Evolutionary conservation across 768 basidiomycete species (phyloP).

Genomic region (Tubosaeta sp.): DNA sequence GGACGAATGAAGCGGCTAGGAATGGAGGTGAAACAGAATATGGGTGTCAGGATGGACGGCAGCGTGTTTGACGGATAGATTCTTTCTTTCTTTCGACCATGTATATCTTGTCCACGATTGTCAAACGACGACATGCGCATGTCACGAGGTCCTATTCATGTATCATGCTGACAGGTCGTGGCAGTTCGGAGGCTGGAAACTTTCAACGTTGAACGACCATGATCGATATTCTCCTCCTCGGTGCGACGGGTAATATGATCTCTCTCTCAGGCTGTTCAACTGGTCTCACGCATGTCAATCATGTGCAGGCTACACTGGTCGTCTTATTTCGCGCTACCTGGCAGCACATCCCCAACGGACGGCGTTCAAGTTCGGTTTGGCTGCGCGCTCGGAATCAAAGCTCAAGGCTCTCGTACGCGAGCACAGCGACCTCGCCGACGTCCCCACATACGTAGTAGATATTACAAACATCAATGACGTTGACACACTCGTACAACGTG

Average conservation of each 20-base stretch:
- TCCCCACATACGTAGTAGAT: conserved; percentile 53
- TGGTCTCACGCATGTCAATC: conserved; percentile 7
- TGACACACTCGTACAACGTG: conserved; percentile 50
- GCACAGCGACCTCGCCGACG: conserved; percentile 37
- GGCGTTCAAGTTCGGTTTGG: conserved; percentile 63
- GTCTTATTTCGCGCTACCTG: conserved; percentile 66
- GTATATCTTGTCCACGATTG: neutral
- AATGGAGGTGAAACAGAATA: conserved; percentile 79
- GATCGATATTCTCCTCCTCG: conserved; percentile 63
- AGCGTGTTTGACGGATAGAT: conserved; percentile 47
- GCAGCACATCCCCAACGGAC: conserved; percentile 53
- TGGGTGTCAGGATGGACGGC: conserved; percentile 87
- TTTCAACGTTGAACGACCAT: conserved; percentile 23
- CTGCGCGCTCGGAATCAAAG: conserved; percentile 63
- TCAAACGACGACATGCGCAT: conserved; percentile 5
- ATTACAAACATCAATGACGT: conserved; percentile 51
- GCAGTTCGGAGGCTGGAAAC: neutral
- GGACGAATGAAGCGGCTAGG: conserved; percentile 84
- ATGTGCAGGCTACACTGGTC: conserved; percentile 59
- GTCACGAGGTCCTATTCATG: conserved; percentile 11
- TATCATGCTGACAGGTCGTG: neutral
- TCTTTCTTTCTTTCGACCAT: neutral
- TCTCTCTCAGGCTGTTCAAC: conserved; percentile 1
- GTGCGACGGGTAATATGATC: conserved; percentile 50
- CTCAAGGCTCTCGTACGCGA: conserved; percentile 50